These are phyloP conservation scores for Brettanomyces custersianus DNA, from an alignment of 805 yeast species.

Conservation along the genomic window DNA sequence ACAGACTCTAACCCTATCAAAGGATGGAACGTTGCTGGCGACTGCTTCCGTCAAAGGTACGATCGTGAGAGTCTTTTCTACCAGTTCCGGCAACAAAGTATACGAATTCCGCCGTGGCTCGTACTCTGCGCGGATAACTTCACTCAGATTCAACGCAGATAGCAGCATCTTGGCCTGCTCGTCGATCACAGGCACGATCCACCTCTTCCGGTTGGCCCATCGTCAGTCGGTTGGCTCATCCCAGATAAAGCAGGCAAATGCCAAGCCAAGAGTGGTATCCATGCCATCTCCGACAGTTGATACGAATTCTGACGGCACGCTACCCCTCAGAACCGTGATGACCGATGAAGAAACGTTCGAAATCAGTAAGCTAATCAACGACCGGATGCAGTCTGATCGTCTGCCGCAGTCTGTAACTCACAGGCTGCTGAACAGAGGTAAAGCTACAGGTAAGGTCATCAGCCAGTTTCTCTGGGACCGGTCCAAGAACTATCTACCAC, in stretches of 20 bases:
- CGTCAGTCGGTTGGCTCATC: not conserved
- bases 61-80: slow-evolving; percentile 70
- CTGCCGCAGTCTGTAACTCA: slow-evolving; percentile 3
- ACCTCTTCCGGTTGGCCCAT: slow-evolving; percentile 45
- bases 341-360: slow-evolving; percentile 20
- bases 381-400: slow-evolving; percentile 5
- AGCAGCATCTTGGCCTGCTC: slow-evolving; percentile 71
- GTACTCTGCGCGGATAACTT: slow-evolving; percentile 71
- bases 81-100: slow-evolving; percentile 51
- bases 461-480: slow-evolving; percentile 19
- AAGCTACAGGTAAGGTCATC: slow-evolving; percentile 18
- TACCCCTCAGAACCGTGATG: slow-evolving; percentile 16
- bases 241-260: not conserved
- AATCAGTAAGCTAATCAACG: slow-evolving; percentile 22
- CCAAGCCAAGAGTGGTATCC: not conserved
- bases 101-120: slow-evolving; percentile 80
- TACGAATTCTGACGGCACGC: not conserved
- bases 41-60: slow-evolving; percentile 91
- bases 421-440: slow-evolving; percentile 7
- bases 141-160: slow-evolving; percentile 66
- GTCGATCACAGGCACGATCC: slow-evolving; percentile 87
- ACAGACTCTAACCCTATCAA: slow-evolving; percentile 57
- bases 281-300: not conserved
- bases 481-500: slow-evolving; percentile 49
- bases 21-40: slow-evolving; percentile 73